Evolutionary conservation across 495 filamentous ascomycete genomes (phyloP), one percentile per base, ranked within the genome.

Genomic region (Hypoxylon fragiforme): DNA sequence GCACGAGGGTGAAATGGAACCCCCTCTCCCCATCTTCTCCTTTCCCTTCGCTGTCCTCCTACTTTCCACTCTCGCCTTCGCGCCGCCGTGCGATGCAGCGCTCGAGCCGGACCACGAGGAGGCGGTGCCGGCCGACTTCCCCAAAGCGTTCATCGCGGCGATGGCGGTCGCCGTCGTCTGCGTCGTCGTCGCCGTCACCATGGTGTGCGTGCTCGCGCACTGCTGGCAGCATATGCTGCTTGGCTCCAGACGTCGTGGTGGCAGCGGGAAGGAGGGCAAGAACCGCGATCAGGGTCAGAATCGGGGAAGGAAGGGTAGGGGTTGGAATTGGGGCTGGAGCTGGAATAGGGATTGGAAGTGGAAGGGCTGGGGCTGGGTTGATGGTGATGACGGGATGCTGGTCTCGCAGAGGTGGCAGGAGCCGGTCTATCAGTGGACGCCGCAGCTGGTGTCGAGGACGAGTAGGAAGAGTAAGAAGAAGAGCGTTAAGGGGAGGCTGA

Each of bases 191-290:
- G 39, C 48, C 35, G 20, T 54, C 6, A 31, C 46, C 14, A 24
- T 64, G 18, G 30, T 64, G 18, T 66, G 60, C 53, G 56, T 50
- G n/a, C 38, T 60, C 44, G 56, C 63, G 4, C 56, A 64, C 45
- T 61, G 37, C 34, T 66, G 60, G 63, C 52, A 57, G 20, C 37
- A 51, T 40, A 58, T 66, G 21, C 28, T 58, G 0, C n/a, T n/a
- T n/a, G n/a, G n/a, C n/a, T n/a, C n/a, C n/a, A n/a, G n/a, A n/a
- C n/a, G n/a, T n/a, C n/a, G n/a, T n/a, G n/a, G n/a, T n/a, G n/a
- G n/a, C n/a, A n/a, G n/a, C n/a, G n/a, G n/a, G n/a, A n/a, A n/a
- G n/a, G n/a, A n/a, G n/a, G n/a, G n/a, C n/a, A n/a, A n/a, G n/a
- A n/a, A n/a, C n/a, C n/a, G n/a, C n/a, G n/a, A n/a, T n/a, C n/a